Base-by-base conservation (phyloP, 805 yeast species). In the Priceomyces medius region DNA sequence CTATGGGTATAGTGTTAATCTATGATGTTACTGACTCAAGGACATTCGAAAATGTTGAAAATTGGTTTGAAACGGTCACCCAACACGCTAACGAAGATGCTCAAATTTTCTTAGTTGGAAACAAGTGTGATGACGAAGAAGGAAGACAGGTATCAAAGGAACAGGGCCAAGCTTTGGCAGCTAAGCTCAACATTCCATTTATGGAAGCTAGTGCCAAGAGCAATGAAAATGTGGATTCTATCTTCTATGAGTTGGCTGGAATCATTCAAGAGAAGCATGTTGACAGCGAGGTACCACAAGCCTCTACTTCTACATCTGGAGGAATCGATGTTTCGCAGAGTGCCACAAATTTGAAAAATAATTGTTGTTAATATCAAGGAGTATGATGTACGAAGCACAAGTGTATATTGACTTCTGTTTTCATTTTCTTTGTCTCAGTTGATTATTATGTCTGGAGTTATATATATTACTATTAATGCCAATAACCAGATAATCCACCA, bases 21-120 rank as follows among this genome's bases (percentile, higher is more conserved):
- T 86, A 85, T 61, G 95, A 86, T 62, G 91, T 85, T 36, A 81
- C 89, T 14, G 93, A 86, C 59, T 91, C 90, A 59, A 83, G 91
- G 65, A 86, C 97, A 21, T 93, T 91, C 70, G 88, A 85, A 57
- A 87, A 89, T 60, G 88, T 93, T 47, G 88, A 88, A 61, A 87
- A 86, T 57, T 93, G 99, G 99, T 88, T 80, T 71, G 82, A 85
- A 56, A 91, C 97, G 12, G 97, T 93, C 36, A 86, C 88, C 61
- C 96, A 90, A 63, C 97, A 93, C 56, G 99, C 98, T 31, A 86
- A 85, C 54, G 98, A 90, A 50, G 96, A 90, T 58, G 97, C 97
- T 10, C 96, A 89, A 65, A 75, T 93, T 59, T 83, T 91, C 59
- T 74, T 93, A 51, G 97, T 93, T 12, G 99, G 97, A 49, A 93